Evolutionary conservation across 176 grass and related monocot species (phyloP), one percentile per base, ranked within the genome.

Genomic region (Neostapfia colusana): DNA sequence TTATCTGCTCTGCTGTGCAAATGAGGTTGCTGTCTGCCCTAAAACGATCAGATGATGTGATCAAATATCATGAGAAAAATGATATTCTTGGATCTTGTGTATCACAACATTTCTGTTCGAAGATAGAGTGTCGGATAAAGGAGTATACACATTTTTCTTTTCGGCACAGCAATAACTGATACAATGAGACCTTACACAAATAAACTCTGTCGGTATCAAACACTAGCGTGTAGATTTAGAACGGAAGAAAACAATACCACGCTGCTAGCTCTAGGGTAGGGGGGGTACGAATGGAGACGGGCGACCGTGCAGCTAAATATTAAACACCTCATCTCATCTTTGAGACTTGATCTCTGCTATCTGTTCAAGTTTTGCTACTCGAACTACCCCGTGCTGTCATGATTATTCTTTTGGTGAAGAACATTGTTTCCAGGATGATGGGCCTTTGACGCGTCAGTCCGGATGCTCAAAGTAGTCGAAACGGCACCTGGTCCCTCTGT

Each of bases 381-480:
- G 4, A 80, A 66, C 67, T 73, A 81, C 20, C 54, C 53, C 20
- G 87, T 74, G 55, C 18, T 65, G 38, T 64, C 46, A 46, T 14
- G 69, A 44, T 36, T 58, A 24, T 24, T 48, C 18, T 73, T 67
- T 45, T 31, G n/a, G 48, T 64, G 70, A 10, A 64, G n/a, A 7
- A 24, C 36, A 25, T 66, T 64, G 10, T 49, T 73, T 3, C 56
- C 73, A n/a, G 49, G 62, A 60, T 57, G 62, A 60, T 57, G 69
- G 0, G 26, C 20, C 18, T 80, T 75, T 14, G 87, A 64, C n/a
- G 78, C 23, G 39, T 87, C 78, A 25, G 60, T 71, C 48, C 76
- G 76, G 69, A 87, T 79, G 74, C 70, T 81, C 26, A 85, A 28
- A 43, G 64, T 74, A 6, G 87, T 82, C 20, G 72, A 7, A 72